Base-by-base conservation (phyloP, 2,329 filamentous ascomycete genomes). In the Microcyclospora tardicrescens region DNA sequence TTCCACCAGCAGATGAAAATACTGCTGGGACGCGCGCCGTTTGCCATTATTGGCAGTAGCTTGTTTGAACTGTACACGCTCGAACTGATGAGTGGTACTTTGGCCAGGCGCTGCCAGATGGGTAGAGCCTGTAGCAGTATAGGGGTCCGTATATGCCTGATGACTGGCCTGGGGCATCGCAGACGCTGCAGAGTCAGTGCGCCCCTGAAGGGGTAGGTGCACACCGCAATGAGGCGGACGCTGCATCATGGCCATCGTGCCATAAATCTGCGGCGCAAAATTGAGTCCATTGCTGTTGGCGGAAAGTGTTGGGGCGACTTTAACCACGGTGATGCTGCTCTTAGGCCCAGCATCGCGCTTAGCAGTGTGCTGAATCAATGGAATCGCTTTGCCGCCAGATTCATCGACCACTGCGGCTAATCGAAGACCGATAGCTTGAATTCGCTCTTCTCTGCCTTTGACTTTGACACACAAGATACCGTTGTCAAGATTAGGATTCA, bases 41-140 rank as follows among this genome's bases (percentile, higher is more conserved):
- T 93, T 93, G 34, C 86, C 86, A 49, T 95, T 95, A 64, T 94
- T 95, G 16, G 85, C 84, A 0, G 86, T 94, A 1, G 87, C 86
- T 47, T 84, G 84, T 59, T 93, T 93, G 71, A 94, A 95, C 52
- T 94, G 86, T 37, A 94, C 91, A 10, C 87, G 78, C 56, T 94
- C 86, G 56, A 93, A 95, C 0, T 69, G 73, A 41, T 79, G 72
- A n/a, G 68, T 66, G 6, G 60, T 63, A n/a, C 48, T 46, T 19
- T 51, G 48, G 12, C 53, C 51, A 3, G 52, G 54, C 16, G 49
- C 29, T 10, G 49, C 47, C 9, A 58, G 30, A 33, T 51, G 49
- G 2, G 47, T 33, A 24, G 19, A 24, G 45, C 44, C 24, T 41
- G 37, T 43, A 19, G 40, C 43, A 24, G 39, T 42, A 34, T 33